phyloP scores from a whole-genome alignment of 495 filamentous ascomycete species.

The Xylaria flabelliformis region DNA sequence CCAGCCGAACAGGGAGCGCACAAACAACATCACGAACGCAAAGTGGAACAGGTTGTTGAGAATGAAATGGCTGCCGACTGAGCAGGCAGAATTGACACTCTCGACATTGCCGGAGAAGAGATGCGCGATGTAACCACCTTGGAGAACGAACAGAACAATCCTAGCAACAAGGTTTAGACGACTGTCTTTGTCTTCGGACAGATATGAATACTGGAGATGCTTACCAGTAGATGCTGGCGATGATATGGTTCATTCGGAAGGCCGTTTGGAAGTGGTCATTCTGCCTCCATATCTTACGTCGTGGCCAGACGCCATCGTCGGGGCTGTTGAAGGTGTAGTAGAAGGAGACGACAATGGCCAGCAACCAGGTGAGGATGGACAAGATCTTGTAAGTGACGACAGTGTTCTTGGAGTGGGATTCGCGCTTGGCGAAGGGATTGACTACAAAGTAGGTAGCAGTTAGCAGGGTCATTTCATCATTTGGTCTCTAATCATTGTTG shows the following conservation, averaged over 20 bases:
- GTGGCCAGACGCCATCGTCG: slow-evolving; percentile 60
- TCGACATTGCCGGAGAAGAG: slow-evolving; percentile 71
- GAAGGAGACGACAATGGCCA: slow-evolving; percentile 69
- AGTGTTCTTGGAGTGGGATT: slow-evolving; percentile 60
- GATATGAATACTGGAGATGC: slow-evolving; percentile 17
- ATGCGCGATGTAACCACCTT: slow-evolving; percentile 75
- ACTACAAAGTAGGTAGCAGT: slow-evolving; percentile 47
- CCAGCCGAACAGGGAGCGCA: slow-evolving; percentile 71
- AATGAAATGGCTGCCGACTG: slow-evolving; percentile 84
- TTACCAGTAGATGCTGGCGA: slow-evolving; percentile 81
- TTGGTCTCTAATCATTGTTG: slow-evolving; percentile 15
- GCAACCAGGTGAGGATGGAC: slow-evolving; percentile 72
- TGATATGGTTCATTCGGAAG: slow-evolving; percentile 74
- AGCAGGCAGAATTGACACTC: slow-evolving; percentile 69
- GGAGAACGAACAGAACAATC: slow-evolving; percentile 75
- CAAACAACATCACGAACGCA: slow-evolving; percentile 82
- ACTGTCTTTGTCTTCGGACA: background rate
- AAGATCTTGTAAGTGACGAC: slow-evolving; percentile 67
- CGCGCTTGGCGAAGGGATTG: slow-evolving; percentile 72
- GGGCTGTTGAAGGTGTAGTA: slow-evolving; percentile 72
- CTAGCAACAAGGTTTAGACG: slow-evolving; percentile 45
- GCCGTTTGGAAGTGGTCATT: slow-evolving; percentile 69
- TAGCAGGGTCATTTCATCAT: slow-evolving; percentile 13
- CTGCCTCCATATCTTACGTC: slow-evolving; percentile 70
- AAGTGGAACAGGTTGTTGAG: slow-evolving; percentile 81